Evolutionary conservation across 2,329 filamentous ascomycete genomes (phyloP), one percentile per base, ranked within the genome.

Genomic region (Venturia effusa): DNA sequence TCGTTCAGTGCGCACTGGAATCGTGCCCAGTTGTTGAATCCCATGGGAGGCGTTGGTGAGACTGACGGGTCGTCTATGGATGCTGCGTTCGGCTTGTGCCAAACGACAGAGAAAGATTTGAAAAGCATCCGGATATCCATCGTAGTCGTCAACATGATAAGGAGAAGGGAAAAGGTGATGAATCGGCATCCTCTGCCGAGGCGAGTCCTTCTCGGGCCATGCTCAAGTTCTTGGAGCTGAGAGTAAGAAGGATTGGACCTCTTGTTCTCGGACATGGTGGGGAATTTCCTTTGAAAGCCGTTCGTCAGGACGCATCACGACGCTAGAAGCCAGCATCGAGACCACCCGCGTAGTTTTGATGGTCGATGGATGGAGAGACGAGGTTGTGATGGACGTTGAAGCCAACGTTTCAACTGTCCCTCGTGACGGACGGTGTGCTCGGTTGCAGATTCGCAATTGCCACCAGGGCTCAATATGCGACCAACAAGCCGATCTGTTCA

Each of bases 11-110:
- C 74, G 67, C 78, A 80, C 71, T 74, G 72, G 69, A 79, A 79
- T 41, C 78, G 76, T 0, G 79, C 73, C 80, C 80, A 82, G 67
- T 79, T 79, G 69, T 81, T 81, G 73, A 80, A 82, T 30, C 78
- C 80, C 80, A 82, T 82, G 11, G 80, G 79, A 0, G 80, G 69
- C 19, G 65, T 64, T 13, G 69, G 67, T 1, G 65, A 67, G 19
- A 70, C 57, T 34, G 66, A 61, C 19, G 67, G 67, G 61, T 67
- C n/a, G 24, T 37, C 32, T 37, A 62, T 51, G 4, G 59, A 61
- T 2, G 22, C 59, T 10, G 19, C 17, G 48, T 19, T 32, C 32
- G 24, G 48, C 15, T 32, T 4, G 24, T 55, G 4, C 27, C 7
- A 34, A 24, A n/a, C 5, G 3, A 57, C 34, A 30, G 15, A 19